Conservation (phyloP, 148 eudicot genomes). For the Fagopyrum tataricum region DNA sequence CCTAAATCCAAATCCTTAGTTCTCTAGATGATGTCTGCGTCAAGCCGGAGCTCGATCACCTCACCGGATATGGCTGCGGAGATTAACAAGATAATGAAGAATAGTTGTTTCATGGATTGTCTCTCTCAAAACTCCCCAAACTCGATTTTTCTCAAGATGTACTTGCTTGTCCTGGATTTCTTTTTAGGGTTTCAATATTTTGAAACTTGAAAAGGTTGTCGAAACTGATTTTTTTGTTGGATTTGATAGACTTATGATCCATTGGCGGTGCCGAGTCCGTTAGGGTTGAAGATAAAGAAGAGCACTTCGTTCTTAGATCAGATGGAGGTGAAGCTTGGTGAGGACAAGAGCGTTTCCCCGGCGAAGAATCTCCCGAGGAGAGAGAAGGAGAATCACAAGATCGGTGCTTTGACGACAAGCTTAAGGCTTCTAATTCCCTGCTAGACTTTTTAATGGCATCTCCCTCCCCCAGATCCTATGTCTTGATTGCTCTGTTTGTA, state of each 20-base stretch:
- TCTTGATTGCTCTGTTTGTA: too few relatives aligned
- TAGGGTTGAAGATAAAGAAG: slow-evolving; percentile 74
- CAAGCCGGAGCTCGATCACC: slow-evolving; percentile 12
- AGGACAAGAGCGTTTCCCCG: slow-evolving; percentile 32
- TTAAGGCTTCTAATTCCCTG: slow-evolving; percentile 47
- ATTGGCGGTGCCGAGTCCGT: slow-evolving; percentile 83
- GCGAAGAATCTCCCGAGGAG: slow-evolving; percentile 28
- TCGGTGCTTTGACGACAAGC: slow-evolving; percentile 20
- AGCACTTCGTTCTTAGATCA: slow-evolving; percentile 85
- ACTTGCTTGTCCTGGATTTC: background rate
- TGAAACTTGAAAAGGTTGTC: slow-evolving; percentile 7
- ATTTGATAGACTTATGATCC: slow-evolving; percentile 29
- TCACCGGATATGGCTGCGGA: slow-evolving; percentile 8
- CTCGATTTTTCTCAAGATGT: slow-evolving; percentile 28
- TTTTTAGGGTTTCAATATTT: background rate
- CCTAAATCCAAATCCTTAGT: background rate
- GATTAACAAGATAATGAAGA: background rate
- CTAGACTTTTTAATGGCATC: slow-evolving; percentile 28
- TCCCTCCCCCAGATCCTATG: too few relatives aligned
- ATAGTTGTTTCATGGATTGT: background rate
- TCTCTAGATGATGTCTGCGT: slow-evolving; percentile 7
- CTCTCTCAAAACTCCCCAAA: slow-evolving; percentile 45
- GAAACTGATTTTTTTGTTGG: slow-evolving; percentile 12
- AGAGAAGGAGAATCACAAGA: slow-evolving; percentile 25
- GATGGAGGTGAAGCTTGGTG: slow-evolving; percentile 73